phyloP scores from a whole-genome alignment of 2,329 filamentous ascomycete species.

The Pseudogymnoascus sp. region DNA sequence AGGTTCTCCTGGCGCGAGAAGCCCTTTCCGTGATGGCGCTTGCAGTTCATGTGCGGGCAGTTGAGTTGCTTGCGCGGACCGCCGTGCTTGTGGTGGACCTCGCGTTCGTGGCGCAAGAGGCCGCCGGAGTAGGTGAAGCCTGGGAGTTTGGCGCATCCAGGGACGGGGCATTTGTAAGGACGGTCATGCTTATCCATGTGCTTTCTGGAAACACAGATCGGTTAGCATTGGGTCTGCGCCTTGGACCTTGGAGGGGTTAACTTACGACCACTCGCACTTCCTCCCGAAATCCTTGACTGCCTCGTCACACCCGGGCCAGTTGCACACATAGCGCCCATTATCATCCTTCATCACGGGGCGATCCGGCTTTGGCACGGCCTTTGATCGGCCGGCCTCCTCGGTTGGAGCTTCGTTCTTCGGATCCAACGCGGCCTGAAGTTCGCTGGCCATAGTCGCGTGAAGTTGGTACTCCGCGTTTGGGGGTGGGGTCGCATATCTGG shows the following conservation, averaged over 20 bases:
- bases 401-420: constrained; percentile 23
- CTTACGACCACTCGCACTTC: constrained; percentile 92
- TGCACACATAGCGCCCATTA: constrained; percentile 71
- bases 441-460: constrained; percentile 18
- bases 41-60: constrained; percentile 81
- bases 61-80: constrained; percentile 80
- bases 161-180: constrained; percentile 75
- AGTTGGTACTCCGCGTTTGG: constrained; percentile 14
- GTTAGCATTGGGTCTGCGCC: background rate
- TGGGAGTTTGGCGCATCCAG: constrained; percentile 82
- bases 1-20: constrained; percentile 93
- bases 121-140: constrained; percentile 95
- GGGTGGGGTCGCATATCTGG: constrained; percentile 22
- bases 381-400: constrained; percentile 29
- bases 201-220: constrained; percentile 49
- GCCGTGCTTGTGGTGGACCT: constrained; percentile 86
- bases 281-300: constrained; percentile 60
- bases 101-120: constrained; percentile 79
- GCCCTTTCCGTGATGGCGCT: constrained; percentile 76
- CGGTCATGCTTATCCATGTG: constrained; percentile 98
- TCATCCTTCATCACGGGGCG: constrained; percentile 52
- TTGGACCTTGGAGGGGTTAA: constrained; percentile 20
- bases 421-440: constrained; percentile 16
- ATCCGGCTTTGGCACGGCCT: constrained; percentile 50
- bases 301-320: constrained; percentile 58